Percentiles rank a stretch among this genome's conserved stretches.
Conservation (phyloP, 2,329 filamentous ascomycete species). For the Cadophora luteo-olivacea region DNA sequence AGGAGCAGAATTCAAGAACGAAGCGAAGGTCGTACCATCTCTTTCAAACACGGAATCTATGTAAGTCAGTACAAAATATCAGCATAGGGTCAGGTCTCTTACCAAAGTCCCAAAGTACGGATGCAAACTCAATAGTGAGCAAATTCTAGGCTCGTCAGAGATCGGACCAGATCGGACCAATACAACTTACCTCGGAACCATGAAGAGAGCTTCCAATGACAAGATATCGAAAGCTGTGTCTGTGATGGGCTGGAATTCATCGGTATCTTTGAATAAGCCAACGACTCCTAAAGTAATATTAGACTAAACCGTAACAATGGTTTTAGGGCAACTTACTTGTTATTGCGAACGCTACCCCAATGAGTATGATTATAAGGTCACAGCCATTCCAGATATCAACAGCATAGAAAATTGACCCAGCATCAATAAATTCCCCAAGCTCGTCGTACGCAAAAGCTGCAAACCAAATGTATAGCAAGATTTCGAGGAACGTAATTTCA, state of each 20-base stretch:
- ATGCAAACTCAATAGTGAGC: constrained; percentile 83
- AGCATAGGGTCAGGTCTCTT: constrained; percentile 21
- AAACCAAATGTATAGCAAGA: constrained; percentile 84
- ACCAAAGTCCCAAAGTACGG: constrained; percentile 86
- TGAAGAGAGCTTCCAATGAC: constrained; percentile 85
- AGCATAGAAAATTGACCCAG: constrained; percentile 84
- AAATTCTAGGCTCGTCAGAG: constrained; percentile 62
- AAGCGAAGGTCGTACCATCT: constrained; percentile 67
- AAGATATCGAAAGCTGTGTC: constrained; percentile 89
- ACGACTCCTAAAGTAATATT: constrained; percentile 60
- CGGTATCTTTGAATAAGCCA: constrained; percentile 66
- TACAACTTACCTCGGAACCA: constrained; percentile 70
- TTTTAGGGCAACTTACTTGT: constrained; percentile 62
- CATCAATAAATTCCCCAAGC: constrained; percentile 83
- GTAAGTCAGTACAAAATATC: constrained; percentile 30
- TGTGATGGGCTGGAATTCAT: constrained; percentile 57
- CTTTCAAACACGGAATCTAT: constrained; percentile 83
- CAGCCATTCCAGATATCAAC: constrained; percentile 84
- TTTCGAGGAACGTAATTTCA: constrained; percentile 71
- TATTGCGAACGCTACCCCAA: constrained; percentile 73
- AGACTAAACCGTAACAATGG: background rate
- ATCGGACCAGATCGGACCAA: background rate
- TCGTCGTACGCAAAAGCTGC: constrained; percentile 88
- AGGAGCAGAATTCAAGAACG: constrained; percentile 24
- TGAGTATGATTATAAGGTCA: constrained; percentile 75